Base-by-base conservation (phyloP, 495 filamentous ascomycete species). In the Parmelia sp. region DNA sequence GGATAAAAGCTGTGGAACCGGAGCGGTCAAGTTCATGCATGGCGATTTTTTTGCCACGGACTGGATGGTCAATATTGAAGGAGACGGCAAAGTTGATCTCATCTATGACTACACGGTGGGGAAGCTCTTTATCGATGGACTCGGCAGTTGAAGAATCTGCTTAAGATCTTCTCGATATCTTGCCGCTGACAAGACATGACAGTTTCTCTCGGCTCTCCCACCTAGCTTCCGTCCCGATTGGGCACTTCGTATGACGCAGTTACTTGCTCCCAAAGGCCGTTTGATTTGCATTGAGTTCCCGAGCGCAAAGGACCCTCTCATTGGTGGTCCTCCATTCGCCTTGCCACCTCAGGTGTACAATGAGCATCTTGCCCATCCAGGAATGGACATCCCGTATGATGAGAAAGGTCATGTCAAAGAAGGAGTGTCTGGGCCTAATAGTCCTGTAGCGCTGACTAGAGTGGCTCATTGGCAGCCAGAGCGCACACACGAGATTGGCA, bases 261-360 rank as follows among this genome's bases (percentile, higher is more conserved):
- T 94, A 27, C 79, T 93, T 36, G 75, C 81, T 59, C 80, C 81
- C 9, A 74, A 77, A n/a, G 85, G 88, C 25, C 74, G 79, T 39
- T 75, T 96, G 56, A 81, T 94, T 49, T 94, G 91, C 70, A 75
- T 94, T 57, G 90, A 96, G 75, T 96, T 89, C 74, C 90, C 91
- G 1, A 83, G 87, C 21, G 80, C 81, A 66, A 93, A 92, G 74
- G 74, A 82, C 39, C 78, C 85, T 5, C 78, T 74, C 37, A 77
- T 78, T 23, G 77, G 80, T 6, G 90, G 90, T 0, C 91, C 91
- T 21, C 90, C 91, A 35, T 92, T 80, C 76, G 79, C 83, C 39
- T 70, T 88, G 7, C 78, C 83, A 7, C 79, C 84, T 3, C 75
- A 80, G 61, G 79, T 88, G 10, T 92, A 95, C 69, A 70, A 83